Conservation (phyloP, 345 rosid species). For the Corchorus olitorius region DNA sequence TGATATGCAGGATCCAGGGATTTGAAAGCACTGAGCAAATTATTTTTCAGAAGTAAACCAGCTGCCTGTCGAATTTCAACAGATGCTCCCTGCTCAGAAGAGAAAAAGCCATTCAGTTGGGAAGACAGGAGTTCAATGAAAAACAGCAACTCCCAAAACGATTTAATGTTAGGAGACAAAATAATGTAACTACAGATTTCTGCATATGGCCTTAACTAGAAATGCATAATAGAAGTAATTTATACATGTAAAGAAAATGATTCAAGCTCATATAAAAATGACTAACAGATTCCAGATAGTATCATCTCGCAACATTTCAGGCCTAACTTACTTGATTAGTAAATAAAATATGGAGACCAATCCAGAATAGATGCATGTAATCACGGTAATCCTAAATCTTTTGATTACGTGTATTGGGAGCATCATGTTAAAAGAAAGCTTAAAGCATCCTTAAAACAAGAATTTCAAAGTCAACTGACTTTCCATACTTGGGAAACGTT, state of each 20-base stretch:
- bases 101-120: neutral
- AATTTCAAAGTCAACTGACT: neutral
- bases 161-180: neutral
- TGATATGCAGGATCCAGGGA: slow-evolving; percentile 59
- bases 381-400: neutral
- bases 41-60: slow-evolving; percentile 88
- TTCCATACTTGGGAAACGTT: neutral
- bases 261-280: neutral
- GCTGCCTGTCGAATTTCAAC: slow-evolving; percentile 95
- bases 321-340: neutral
- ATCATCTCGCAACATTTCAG: neutral
- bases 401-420: neutral
- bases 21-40: slow-evolving; percentile 63
- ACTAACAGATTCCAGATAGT: neutral
- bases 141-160: neutral
- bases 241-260: neutral
- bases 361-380: neutral
- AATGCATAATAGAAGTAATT: neutral
- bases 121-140: neutral
- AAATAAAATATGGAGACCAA: neutral
- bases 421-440: neutral
- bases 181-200: neutral
- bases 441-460: neutral
- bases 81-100: neutral
- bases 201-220: neutral